A percentile compares a stretch with the other conserved stretches of the same genome.
Conservation (phyloP, 352 stramenopile genomes). For the Phytopythium oedochilum region DNA sequence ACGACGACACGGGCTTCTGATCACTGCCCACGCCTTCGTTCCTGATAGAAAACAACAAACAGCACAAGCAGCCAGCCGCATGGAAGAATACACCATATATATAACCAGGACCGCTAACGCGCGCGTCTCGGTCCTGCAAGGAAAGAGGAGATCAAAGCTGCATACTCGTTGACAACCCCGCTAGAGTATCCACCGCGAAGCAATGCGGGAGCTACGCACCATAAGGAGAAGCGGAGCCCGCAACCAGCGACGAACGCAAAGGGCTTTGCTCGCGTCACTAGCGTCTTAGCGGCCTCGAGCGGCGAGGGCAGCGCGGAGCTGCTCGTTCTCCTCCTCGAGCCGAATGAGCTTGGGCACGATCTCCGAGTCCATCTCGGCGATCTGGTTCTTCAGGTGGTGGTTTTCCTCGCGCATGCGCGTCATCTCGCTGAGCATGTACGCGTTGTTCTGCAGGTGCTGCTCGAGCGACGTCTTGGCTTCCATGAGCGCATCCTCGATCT, state of each 20-base stretch:
- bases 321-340: constrained; percentile 84
- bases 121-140: not conserved
- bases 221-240: not conserved
- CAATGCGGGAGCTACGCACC: too few relatives aligned
- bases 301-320: constrained; percentile 32
- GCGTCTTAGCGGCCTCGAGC: constrained; percentile 2
- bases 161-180: not conserved
- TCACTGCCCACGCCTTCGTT: not conserved
- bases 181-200: too few relatives aligned
- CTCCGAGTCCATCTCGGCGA: constrained; percentile 81
- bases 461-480: constrained; percentile 84
- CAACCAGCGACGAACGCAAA: too few relatives aligned
- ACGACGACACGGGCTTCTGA: constrained; percentile 60
- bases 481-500: constrained; percentile 79
- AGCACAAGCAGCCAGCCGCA: not conserved
- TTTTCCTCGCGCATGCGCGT: constrained; percentile 79
- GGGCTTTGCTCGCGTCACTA: too few relatives aligned
- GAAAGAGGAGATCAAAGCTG: not conserved
- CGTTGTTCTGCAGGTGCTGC: constrained; percentile 84
- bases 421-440: constrained; percentile 77
- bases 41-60: constrained; percentile 1
- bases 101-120: not conserved
- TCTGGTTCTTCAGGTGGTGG: constrained; percentile 84
- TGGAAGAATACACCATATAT: not conserved
- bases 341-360: constrained; percentile 75